Percentiles rank a stretch among this genome's conserved stretches.
phyloP scores from a whole-genome alignment of 176 grass and related monocot species.

The Chrysopogon serrulatus region DNA sequence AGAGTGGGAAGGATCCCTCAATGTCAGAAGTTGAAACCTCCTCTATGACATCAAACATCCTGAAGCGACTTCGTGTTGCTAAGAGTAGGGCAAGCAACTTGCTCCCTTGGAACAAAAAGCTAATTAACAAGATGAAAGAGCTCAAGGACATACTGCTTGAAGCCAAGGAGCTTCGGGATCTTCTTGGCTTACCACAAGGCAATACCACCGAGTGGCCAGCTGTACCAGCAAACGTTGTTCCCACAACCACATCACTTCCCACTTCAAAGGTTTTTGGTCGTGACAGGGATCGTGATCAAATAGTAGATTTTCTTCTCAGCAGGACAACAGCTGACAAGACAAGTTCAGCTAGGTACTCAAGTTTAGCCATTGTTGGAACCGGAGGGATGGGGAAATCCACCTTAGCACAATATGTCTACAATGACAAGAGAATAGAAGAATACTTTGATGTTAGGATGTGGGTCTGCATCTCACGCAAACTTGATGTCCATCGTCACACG shows the following conservation, averaged over 20 bases:
- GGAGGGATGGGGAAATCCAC: slow-evolving; percentile 13
- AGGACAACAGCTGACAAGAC: not conserved
- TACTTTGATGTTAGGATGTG: slow-evolving; percentile 26
- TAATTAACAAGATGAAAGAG: not conserved
- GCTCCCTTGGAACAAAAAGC: not conserved
- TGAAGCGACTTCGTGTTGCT: not conserved
- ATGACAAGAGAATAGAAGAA: not conserved
- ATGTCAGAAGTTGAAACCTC: not conserved
- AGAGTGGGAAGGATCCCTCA: not conserved
- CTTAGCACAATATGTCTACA: not conserved
- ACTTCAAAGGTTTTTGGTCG: not conserved
- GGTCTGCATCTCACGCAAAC: slow-evolving; percentile 11
- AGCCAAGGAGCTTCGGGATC: not conserved
- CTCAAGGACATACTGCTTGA: not conserved
- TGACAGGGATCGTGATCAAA: not conserved
- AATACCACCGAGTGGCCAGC: no score
- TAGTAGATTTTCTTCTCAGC: not conserved
- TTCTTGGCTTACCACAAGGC: not conserved
- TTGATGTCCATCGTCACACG: not conserved
- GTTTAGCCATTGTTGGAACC: not conserved
- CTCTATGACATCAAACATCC: not conserved
- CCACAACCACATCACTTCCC: not conserved
- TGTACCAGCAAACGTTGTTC: accelerated
- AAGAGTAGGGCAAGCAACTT: not conserved
- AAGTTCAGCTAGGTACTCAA: not conserved